phyloP scores from a whole-genome alignment of 345 rosid genomes.

The Aquilaria sinensis region DNA sequence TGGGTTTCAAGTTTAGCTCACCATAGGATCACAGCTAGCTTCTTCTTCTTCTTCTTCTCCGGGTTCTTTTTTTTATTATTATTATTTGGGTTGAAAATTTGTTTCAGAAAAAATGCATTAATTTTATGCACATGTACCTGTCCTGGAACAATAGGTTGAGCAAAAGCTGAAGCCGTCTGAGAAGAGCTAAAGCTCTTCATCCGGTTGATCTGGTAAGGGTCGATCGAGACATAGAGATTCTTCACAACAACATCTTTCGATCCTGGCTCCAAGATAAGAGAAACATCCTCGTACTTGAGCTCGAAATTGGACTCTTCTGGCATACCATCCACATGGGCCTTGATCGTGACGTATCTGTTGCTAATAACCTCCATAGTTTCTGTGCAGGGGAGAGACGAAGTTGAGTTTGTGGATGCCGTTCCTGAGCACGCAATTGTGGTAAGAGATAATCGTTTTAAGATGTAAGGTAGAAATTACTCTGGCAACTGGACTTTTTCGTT shows the following conservation, averaged over 20 bases:
- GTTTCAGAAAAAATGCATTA: too few relatives aligned
- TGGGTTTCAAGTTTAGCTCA: too few relatives aligned
- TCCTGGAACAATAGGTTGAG: conserved; percentile 25
- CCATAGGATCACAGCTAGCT: too few relatives aligned
- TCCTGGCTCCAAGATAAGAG: conserved; percentile 20
- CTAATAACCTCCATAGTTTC: conserved; percentile 23
- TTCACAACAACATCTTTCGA: conserved; percentile 28
- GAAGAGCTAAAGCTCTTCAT: conserved; percentile 36
- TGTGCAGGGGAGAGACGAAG: not conserved
- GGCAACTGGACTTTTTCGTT: too few relatives aligned
- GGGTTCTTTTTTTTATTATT: too few relatives aligned
- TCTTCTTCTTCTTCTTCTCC: too few relatives aligned
- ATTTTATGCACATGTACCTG: conserved; percentile 15
- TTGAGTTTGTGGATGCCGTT: too few relatives aligned
- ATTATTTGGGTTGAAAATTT: too few relatives aligned
- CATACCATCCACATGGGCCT: conserved; percentile 24
- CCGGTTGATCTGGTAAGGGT: conserved; percentile 49
- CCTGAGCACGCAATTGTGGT: too few relatives aligned
- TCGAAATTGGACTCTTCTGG: conserved; percentile 37
- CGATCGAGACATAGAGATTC: conserved; percentile 42
- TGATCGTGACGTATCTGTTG: conserved; percentile 28
- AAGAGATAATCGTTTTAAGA: too few relatives aligned
- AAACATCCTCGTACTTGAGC: conserved; percentile 19
- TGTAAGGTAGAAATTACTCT: too few relatives aligned
- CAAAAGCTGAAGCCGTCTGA: conserved; percentile 8